phyloP scores from a whole-genome alignment of 2,329 filamentous ascomycete genomes.

The Stemphylium vesicarium region DNA sequence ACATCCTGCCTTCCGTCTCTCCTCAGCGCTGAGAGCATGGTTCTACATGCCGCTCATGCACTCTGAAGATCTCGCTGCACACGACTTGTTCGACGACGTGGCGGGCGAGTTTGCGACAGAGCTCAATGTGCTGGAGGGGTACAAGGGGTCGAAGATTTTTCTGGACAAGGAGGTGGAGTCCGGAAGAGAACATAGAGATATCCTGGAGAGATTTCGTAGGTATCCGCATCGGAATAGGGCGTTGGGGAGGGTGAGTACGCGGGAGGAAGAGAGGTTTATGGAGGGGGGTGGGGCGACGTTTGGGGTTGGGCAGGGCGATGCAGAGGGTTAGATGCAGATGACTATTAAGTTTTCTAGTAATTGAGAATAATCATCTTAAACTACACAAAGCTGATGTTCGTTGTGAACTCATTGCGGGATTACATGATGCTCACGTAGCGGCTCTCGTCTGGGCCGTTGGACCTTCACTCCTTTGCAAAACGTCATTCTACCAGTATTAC shows the following conservation, averaged over 20 bases:
- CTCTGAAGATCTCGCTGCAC: conserved; percentile 58
- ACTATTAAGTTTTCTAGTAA: neutral
- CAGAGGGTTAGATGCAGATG: neutral
- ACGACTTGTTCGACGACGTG: conserved; percentile 49
- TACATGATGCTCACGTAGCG: too few relatives aligned
- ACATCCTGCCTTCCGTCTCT: conserved; percentile 39
- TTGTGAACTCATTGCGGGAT: too few relatives aligned
- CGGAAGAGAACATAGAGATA: conserved; percentile 56
- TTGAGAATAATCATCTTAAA: neutral
- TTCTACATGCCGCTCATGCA: conserved; percentile 68
- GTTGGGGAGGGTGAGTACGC: conserved; percentile 57
- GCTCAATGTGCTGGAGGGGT: conserved; percentile 36
- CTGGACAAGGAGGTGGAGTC: conserved; percentile 45
- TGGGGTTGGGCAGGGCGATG: conserved; percentile 35
- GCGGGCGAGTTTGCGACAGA: conserved; percentile 45
- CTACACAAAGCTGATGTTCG: too few relatives aligned
- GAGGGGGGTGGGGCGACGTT: conserved; percentile 53
- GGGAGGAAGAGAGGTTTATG: conserved; percentile 60
- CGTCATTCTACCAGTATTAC: too few relatives aligned
- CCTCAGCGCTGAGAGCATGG: conserved; percentile 57
- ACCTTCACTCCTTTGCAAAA: too few relatives aligned
- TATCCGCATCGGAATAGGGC: conserved; percentile 65
- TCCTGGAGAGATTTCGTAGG: conserved; percentile 62
- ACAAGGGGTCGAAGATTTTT: conserved; percentile 35
- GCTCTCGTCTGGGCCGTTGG: too few relatives aligned